Evolutionary conservation across 2,329 filamentous ascomycete species (phyloP), one percentile per base, ranked within the genome.

Genomic region (Talaromyces pinophilus): DNA sequence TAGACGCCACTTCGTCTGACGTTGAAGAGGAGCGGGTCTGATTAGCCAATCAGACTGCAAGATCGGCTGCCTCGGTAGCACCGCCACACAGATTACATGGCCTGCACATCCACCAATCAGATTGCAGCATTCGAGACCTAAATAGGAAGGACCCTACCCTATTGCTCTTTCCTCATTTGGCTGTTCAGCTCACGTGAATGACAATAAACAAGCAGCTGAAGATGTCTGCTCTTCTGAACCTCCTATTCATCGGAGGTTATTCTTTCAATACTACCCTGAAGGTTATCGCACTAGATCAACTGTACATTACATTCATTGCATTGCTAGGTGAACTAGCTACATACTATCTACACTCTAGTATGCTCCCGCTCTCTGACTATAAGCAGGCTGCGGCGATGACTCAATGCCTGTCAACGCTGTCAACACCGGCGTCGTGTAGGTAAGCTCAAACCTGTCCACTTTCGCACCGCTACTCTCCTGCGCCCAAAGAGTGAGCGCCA

Each of bases 401-500:
- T 78, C 71, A 6, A 88, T 81, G 8, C 78, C 75, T 17, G 75
- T 74, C 69, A 85, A 76, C 4, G 83, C 83, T 59, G 84, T 86
- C 72, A 82, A 76, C 3, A 89, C 79, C 11, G 86, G 77, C 5
- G 78, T 81, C 19, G 82, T 82, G 19, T 82, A 76, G 28, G 77
- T 79, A 69, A 89, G 73, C 48, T 81, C 79, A 42, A 90, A 77
- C 0, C 81, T 82, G 0, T 83, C 82, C 10, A 92, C 70, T 71
- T 83, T 87, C 0, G 85, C 88, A 6, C 86, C 88, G 2, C 75
- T 77, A 0, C 77, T 76, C 48, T 88, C 85, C 63, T 89, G 79
- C 0, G 87, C 86, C 91, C 90, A 93, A 17, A 94, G 73, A 28
- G 84, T 87, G 4, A 94, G 71, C 0, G 85, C 89, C 5, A 93